Conservation (phyloP, 164 flowering plant genomes). For the Akebia trifoliata region DNA sequence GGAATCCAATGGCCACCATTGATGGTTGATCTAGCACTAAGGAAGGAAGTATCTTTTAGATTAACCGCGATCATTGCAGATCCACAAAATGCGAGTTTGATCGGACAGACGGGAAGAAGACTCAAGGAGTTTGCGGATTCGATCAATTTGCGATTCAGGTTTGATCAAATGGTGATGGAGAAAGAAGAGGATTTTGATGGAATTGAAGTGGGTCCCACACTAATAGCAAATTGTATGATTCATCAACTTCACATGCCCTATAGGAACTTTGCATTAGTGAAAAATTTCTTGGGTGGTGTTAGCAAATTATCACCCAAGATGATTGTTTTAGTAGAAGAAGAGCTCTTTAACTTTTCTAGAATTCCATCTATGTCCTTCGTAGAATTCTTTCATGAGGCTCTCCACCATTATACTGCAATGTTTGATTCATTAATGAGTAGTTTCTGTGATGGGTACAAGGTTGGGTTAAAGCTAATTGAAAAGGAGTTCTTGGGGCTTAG, state of each 20-base stretch:
- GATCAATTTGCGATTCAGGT: slow-evolving; percentile 21
- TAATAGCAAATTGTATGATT: slow-evolving; percentile 35
- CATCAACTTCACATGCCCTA: slow-evolving; percentile 26
- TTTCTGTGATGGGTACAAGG: slow-evolving; percentile 11
- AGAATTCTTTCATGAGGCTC: slow-evolving; percentile 34
- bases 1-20: slow-evolving; percentile 44
- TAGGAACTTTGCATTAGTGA: slow-evolving; percentile 15
- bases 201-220: slow-evolving; percentile 11
- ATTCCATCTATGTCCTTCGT: slow-evolving; percentile 24
- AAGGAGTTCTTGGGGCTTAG: slow-evolving; percentile 22
- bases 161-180: slow-evolving; percentile 19
- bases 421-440: slow-evolving; percentile 23
- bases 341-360: slow-evolving; percentile 21
- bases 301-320: slow-evolving; percentile 25
- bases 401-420: slow-evolving; percentile 32
- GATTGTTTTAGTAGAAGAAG: slow-evolving; percentile 31
- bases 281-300: slow-evolving; percentile 24
- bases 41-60: slow-evolving; percentile 22
- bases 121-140: slow-evolving; percentile 35
- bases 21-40: slow-evolving; percentile 31
- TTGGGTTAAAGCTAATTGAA: slow-evolving; percentile 19
- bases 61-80: slow-evolving; percentile 26
- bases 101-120: slow-evolving; percentile 28
- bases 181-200: slow-evolving; percentile 23
- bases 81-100: not conserved